phyloP scores from a whole-genome alignment of 257 asterid species.

The Coffea eugenioides region DNA sequence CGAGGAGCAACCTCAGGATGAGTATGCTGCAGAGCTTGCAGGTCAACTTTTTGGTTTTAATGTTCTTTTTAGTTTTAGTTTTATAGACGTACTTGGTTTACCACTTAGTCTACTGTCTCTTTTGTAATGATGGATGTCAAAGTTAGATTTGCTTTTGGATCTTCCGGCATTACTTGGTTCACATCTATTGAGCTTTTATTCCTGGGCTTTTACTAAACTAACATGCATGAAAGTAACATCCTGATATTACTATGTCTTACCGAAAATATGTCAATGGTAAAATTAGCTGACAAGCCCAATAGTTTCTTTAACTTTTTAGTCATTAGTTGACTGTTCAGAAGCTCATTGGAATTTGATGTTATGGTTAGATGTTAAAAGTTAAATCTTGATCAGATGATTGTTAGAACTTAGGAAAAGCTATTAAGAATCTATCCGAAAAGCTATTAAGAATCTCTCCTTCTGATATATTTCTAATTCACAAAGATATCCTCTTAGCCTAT shows the following conservation, averaged over 20 bases:
- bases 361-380: too few relatives aligned
- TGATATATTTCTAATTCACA: too few relatives aligned
- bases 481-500: too few relatives aligned
- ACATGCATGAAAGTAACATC: not conserved
- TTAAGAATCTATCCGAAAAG: too few relatives aligned
- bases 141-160: not conserved
- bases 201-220: not conserved
- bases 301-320: not conserved
- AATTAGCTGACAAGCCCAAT: not conserved
- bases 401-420: too few relatives aligned
- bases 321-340: not conserved
- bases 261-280: not conserved
- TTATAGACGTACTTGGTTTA: not conserved
- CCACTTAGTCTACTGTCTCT: not conserved
- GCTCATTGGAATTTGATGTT: too few relatives aligned
- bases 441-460: too few relatives aligned
- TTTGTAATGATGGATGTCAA: not conserved
- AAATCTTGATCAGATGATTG: too few relatives aligned
- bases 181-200: not conserved
- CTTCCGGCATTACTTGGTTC: not conserved
- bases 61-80: slow-evolving; percentile 4
- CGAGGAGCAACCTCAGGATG: slow-evolving; percentile 98
- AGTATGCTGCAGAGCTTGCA: slow-evolving; percentile 96
- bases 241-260: too few relatives aligned
- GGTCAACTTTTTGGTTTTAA: slow-evolving; percentile 31